Evolutionary conservation across 2,329 filamentous ascomycete species (phyloP), one percentile per base, ranked within the genome.

Genomic region (Curvularia sp.): DNA sequence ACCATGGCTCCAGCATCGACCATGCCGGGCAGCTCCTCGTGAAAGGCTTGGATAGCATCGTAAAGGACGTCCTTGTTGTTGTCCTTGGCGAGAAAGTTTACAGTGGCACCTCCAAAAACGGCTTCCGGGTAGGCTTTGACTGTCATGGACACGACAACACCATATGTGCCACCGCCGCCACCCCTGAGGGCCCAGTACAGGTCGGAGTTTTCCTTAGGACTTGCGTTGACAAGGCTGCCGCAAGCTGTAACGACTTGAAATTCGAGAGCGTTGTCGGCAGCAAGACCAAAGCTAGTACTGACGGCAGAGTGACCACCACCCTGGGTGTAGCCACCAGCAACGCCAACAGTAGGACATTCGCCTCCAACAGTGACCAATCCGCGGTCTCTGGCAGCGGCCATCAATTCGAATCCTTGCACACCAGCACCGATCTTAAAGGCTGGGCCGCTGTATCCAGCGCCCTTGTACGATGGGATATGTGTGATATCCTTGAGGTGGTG

Each of bases 251-350:
- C 68, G 28, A 73, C 68, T 33, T 71, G 57, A 24, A 62, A 64
- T 7, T 61, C 55, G 2, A 68, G 46, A 4, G 71, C 65, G 10
- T 71, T 66, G 47, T 74, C 71, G 5, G 64, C 68, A 4, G 64
- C 64, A 22, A 74, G 64, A 3, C 71, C 71, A 62, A 81, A 82
- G 47, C 79, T 73, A 24, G 77, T 77, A 18, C 79, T 80, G 42
- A 86, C 67, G 5, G 82, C 82, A 9, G 79, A 81, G 70, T 87
- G 83, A 0, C 85, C 85, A 30, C 83, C 84, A 2, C 82, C 65
- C 26, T 64, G 57, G 1, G 61, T 52, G 39, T 66, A 69, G 18
- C 69, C 66, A 20, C 68, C 84, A 15, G 67, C 68, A 13, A 74
- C 63, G 51, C 84, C 84, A 6, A 87, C 83, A 2, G 78, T 82